Conservation (phyloP, 2,329 filamentous ascomycete genomes). For the Neoscytalidium dimidiatum region DNA sequence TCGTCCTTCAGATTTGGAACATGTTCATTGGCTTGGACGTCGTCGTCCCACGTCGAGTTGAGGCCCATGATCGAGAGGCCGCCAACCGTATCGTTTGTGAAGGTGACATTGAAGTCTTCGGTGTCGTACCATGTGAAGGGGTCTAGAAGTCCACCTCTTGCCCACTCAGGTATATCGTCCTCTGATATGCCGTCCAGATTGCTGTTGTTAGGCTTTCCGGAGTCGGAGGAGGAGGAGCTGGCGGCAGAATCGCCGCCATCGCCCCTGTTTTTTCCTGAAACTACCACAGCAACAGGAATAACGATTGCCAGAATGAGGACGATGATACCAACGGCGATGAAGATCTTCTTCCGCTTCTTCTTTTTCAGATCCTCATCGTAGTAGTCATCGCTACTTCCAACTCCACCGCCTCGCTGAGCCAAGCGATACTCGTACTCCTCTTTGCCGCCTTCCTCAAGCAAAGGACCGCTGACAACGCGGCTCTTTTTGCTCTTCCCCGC, state of each 20-base stretch:
- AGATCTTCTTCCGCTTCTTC: conserved; percentile 59
- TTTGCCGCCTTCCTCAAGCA: conserved; percentile 47
- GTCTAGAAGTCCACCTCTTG: conserved; percentile 76
- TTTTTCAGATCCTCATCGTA: conserved; percentile 41
- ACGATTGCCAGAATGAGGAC: conserved; percentile 48
- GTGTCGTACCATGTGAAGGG: conserved; percentile 93
- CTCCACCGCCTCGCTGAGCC: conserved; percentile 45
- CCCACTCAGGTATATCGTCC: conserved; percentile 54
- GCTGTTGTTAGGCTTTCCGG: conserved; percentile 42
- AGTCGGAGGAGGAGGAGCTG: conserved; percentile 25
- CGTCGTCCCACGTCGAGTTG: conserved; percentile 83
- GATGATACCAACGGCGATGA: conserved; percentile 49
- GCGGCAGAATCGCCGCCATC: conserved; percentile 25
- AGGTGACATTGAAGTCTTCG: conserved; percentile 89
- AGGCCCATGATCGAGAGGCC: conserved; percentile 90
- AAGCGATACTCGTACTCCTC: conserved; percentile 43
- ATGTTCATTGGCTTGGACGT: conserved; percentile 71
- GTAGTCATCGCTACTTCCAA: conserved; percentile 35
- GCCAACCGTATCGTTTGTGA: conserved; percentile 81
- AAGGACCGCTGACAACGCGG: conserved; percentile 49
- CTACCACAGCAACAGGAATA: conserved; percentile 49
- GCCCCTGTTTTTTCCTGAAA: conserved; percentile 45
- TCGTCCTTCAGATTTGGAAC: conserved; percentile 74
- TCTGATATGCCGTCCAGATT: conserved; percentile 49
- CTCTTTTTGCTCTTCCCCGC: conserved; percentile 32